Base-by-base conservation (phyloP, 2,329 filamentous ascomycete species). In the Diplodia sapinea region DNA sequence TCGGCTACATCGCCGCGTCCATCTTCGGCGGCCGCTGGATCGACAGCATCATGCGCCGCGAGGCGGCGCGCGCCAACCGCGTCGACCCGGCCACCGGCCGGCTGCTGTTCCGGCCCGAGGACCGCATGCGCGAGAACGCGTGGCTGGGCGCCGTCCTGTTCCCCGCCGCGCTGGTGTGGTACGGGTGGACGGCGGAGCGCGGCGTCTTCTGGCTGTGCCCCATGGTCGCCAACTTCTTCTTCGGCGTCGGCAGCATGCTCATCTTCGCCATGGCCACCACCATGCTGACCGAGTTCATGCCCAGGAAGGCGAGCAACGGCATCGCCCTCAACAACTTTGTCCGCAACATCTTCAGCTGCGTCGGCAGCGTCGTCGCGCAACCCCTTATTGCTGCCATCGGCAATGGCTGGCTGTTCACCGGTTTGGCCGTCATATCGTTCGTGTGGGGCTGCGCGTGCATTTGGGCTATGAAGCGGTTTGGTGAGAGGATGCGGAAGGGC, bases 401-500 rank as follows among this genome's bases (percentile, higher is more conserved):
- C 1, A 79, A 79, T 70, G 78, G 78, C 1, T 80, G 78, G 78
- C 47, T 80, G 26, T 78, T 75, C 71, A 79, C 78, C 1, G 78
- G 79, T 5, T 55, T 80, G 43, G 78, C 75, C 2, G 82, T 91
- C 73, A 73, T 86, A 0, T 57, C 67, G 29, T 31, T 73, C 2
- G 51, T 70, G 2, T 85, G 84, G 70, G 86, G 88, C 3, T 85
- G 84, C 52, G 72, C 77, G 1, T 82, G 86, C 11, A 86, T 93
- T 43, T 88, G 84, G 79, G 75, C 85, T 0, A 84, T 93, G 79
- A 83, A 82, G 73, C 84, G 79, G 70, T 89, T 84, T 70, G 87
- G 87, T 0, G 80, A 83, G 17, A 81, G 79, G 71, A 93, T 90
- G 91, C 84, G 90, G 50, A 54, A 49, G 50, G 29, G 47, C 4